Conservation (phyloP, 2,329 filamentous ascomycete genomes). For the Dendryphion nanum region DNA sequence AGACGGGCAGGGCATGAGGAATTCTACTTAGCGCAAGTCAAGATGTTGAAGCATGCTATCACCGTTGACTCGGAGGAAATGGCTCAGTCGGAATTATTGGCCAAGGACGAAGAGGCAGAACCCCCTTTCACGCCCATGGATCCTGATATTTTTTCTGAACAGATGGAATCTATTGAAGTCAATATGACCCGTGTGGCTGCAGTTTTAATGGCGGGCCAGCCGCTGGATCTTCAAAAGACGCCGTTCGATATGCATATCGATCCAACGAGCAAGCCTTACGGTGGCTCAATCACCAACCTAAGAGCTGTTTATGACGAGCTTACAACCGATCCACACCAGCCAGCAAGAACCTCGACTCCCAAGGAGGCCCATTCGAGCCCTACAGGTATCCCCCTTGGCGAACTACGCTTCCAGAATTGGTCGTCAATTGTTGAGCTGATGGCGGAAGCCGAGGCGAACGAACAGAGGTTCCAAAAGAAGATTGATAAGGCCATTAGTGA, state of each 20-base stretch:
- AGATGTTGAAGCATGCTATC: slow-evolving; percentile 23
- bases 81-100: background rate
- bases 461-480: too few species aligned
- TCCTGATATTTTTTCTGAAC: slow-evolving; percentile 12
- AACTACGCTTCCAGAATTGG: slow-evolving; percentile 53
- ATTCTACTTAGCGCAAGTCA: slow-evolving; percentile 27
- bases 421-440: slow-evolving; percentile 47
- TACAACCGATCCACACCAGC: slow-evolving; percentile 41
- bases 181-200: slow-evolving; percentile 28
- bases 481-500: too few species aligned
- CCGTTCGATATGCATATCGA: slow-evolving; percentile 39
- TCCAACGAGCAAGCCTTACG: slow-evolving; percentile 14
- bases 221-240: slow-evolving; percentile 35
- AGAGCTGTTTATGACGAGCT: slow-evolving; percentile 45
- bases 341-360: slow-evolving; percentile 8
- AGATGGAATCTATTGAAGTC: slow-evolving; percentile 19
- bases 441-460: slow-evolving; percentile 30
- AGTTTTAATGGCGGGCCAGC: slow-evolving; percentile 30
- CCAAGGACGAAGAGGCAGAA: background rate
- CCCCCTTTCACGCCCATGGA: slow-evolving; percentile 11
- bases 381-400: slow-evolving; percentile 44
- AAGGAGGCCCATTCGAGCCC: slow-evolving; percentile 18
- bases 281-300: slow-evolving; percentile 28
- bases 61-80: background rate
- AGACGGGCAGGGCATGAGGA: slow-evolving; percentile 15